Base-by-base conservation (phyloP, 352 stramenopile genomes). In the Globisporangium alternatum region DNA sequence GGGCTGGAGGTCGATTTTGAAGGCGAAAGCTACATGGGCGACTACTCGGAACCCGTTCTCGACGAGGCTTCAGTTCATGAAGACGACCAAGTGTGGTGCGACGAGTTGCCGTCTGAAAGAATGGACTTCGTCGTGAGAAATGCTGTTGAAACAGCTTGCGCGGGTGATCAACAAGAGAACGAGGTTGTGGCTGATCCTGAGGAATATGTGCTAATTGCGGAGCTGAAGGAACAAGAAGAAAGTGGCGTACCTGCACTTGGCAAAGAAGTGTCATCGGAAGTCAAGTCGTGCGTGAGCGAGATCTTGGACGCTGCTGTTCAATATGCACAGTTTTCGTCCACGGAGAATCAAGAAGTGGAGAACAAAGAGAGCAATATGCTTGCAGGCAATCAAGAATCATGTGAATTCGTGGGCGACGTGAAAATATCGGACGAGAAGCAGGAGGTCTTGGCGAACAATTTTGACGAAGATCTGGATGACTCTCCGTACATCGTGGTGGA, bases 401-500 rank as follows among this genome's bases (percentile, higher is more conserved):
- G 35, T 15, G 35, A 41, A 17, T 41, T 12, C 35, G 35, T 41
- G 35, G 9, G 35, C 3, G 12, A 15, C 35, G 35, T 17, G 35
- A 9, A 15, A 17, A 4, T 41, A 41, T 41, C 35, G 35, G 35
- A 41, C 12, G 12, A 28, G 30, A 43, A 43, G 9, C 8, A 17
- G n/a, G 25, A 8, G 35, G 35, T 41, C 35, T 41, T 41, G 35
- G 8, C 3, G 25, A 35, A 25, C 5, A 25, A 8, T 31, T 55
- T 45, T 3, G 12, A 41, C 35, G 13, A 39, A 6, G 56, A 45
- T 25, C 8, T 31, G 6, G 21, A 22, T 13, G 59, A 49, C 3
- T 33, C 21, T 15, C 2, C 35, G 22, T 64, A 13, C 31, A 31
- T 58, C 5, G 35, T 52, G 12, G 15, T 68, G 54, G 62, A 60